These are phyloP conservation scores for Haematococcus sp. DNA, from an alignment of 139 green algal species.

Conservation along the genomic window DNA sequence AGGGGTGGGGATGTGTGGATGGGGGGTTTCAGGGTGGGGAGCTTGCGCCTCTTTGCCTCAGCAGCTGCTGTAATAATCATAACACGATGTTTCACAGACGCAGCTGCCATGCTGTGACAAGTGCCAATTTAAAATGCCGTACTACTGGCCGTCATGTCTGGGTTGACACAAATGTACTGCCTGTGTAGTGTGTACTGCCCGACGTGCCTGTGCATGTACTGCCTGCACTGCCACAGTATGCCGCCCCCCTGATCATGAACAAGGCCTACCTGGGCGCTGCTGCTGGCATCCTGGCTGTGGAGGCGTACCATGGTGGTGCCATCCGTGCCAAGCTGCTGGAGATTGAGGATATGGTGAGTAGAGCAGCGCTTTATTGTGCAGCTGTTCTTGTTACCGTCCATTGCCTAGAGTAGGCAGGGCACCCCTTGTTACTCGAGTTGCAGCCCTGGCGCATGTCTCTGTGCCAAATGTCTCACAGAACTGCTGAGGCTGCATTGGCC, in stretches of 20 bases:
- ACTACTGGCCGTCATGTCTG: not conserved
- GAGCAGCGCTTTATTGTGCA: too few relatives aligned
- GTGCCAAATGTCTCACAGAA: too few relatives aligned
- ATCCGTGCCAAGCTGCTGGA: slow-evolving; percentile 31
- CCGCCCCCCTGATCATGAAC: slow-evolving; percentile 19
- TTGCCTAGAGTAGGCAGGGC: too few relatives aligned
- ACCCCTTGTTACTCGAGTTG: too few relatives aligned
- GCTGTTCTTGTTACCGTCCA: too few relatives aligned
- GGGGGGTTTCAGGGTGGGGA: not conserved
- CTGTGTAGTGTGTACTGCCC: not conserved
- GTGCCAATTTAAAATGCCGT: too few relatives aligned
- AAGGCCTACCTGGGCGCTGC: slow-evolving; percentile 25
- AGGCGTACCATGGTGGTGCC: slow-evolving; percentile 56
- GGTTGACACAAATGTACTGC: not conserved
- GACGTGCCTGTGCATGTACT: not conserved
- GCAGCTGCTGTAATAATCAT: too few relatives aligned
- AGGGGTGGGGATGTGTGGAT: not conserved
- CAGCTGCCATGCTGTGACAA: too few relatives aligned
- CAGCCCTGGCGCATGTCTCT: too few relatives aligned
- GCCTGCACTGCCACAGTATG: slow-evolving; percentile 5
- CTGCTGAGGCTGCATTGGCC: too few relatives aligned
- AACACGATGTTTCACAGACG: too few relatives aligned
- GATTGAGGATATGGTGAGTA: not conserved
- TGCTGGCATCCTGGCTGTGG: slow-evolving; percentile 46
- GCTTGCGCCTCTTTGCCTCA: not conserved